Percentiles rank a stretch among this genome's conserved stretches.
These are phyloP conservation scores for Myriosclerotinia scirpicola DNA, from an alignment of 2,329 filamentous ascomycete genomes.

Conservation along the genomic window DNA sequence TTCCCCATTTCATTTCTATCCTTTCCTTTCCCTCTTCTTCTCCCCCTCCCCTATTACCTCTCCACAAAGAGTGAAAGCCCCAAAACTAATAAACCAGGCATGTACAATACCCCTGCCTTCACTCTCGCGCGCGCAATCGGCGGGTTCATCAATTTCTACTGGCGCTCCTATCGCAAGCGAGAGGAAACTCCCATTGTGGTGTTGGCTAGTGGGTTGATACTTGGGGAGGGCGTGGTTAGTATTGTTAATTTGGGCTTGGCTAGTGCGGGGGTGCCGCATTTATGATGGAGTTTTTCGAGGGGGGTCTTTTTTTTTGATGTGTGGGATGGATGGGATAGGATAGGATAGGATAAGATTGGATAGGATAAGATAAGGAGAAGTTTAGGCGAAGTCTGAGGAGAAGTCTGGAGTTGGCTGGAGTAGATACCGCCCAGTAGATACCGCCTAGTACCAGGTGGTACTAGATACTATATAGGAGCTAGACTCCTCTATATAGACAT, in stretches of 20 bases:
- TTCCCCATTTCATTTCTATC: not conserved
- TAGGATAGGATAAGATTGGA: no score
- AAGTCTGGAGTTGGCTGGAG: no score
- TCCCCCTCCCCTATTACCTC: not conserved
- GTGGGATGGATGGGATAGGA: no score
- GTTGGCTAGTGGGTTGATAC: conserved; percentile 84
- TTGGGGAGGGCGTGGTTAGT: conserved; percentile 88
- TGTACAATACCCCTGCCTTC: conserved; percentile 97
- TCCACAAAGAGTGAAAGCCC: not conserved
- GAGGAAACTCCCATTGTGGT: conserved; percentile 80
- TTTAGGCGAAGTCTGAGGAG: no score
- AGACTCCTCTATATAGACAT: no score
- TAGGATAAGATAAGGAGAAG: not conserved
- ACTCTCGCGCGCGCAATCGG: conserved; percentile 85
- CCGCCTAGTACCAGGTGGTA: no score
- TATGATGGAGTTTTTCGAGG: conserved; percentile 39
- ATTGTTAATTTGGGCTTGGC: conserved; percentile 87
- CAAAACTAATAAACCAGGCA: conserved; percentile 54
- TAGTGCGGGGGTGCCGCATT: conserved; percentile 72
- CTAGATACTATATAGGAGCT: no score
- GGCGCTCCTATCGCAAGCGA: conserved; percentile 56
- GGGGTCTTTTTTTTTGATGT: not conserved
- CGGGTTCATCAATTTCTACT: conserved; percentile 75
- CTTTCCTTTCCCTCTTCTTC: not conserved
- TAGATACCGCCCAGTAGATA: no score